phyloP scores from a whole-genome alignment of 1,284 basidiomycete genomes.

The Somion occarium region DNA sequence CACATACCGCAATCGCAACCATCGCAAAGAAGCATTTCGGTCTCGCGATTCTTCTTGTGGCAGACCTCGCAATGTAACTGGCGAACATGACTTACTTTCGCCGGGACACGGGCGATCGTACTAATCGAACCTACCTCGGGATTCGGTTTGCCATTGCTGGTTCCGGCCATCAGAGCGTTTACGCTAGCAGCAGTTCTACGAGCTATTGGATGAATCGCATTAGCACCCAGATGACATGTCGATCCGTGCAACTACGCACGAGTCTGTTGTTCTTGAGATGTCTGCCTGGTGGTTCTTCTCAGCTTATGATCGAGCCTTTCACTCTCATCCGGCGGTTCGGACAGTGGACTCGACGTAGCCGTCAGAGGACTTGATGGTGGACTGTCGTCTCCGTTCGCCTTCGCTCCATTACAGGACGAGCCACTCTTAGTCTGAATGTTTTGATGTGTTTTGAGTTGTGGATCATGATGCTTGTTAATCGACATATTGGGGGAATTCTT shows the following conservation, averaged over 20 bases:
- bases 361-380: conserved; percentile 70
- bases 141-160: neutral
- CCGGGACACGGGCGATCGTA: no score
- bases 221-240: no score
- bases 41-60: conserved; percentile 80
- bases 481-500: conserved; percentile 56
- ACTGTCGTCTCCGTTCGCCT: conserved; percentile 30
- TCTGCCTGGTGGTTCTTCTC: conserved; percentile 22
- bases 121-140: conserved; percentile 1
- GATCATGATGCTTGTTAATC: conserved; percentile 27
- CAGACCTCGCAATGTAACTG: conserved; percentile 87
- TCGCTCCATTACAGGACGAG: conserved; percentile 31
- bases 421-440: conserved; percentile 38
- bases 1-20: conserved; percentile 90
- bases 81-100: neutral
- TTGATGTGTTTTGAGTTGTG: conserved; percentile 37
- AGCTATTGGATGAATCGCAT: neutral
- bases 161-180: neutral
- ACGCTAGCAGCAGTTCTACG: neutral
- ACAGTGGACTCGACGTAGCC: conserved; percentile 68
- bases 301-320: conserved; percentile 32
- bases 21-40: conserved; percentile 94
- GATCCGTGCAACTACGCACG: conserved; percentile 15
- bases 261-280: conserved; percentile 16
- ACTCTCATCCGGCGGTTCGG: conserved; percentile 71